Base-by-base conservation (phyloP, 805 yeast species). In the Lipomyces japonicus region DNA sequence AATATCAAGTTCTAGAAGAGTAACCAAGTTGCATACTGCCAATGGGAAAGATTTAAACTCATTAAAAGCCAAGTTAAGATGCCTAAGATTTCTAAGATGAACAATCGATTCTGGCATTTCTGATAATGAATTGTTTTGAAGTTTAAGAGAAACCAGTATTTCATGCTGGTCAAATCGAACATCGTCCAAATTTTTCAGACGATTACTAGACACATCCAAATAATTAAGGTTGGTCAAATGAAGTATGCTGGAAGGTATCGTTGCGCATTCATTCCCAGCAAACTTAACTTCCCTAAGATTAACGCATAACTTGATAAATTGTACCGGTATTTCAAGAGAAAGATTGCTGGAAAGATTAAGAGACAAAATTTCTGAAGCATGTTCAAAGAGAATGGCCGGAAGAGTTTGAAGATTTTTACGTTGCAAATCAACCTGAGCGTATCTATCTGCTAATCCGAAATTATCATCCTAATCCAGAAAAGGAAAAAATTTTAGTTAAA, bases 271-370 rank as follows among this genome's bases (percentile, higher is more conserved):
- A 55, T 81, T 75, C 0, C 86, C 80, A 71, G 51, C 46, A 31
- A 48, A 55, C 30, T 48, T 46, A 26, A 55, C 36, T 28, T 55
- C 59, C 25, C 58, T 51, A 2, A 55, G 72, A 61, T 86, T 86
- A 36, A 80, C 76, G 58, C 95, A 86, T 22, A 84, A 68, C 64
- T 88, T 95, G 61, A 90, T 81, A 64, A 90, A 90, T 63, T 89
- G 96, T 48, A 80, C 70, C 0, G 97, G 95, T 30, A 90, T 71
- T 51, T 81, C 79, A 46, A 91, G 82, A 16, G 95, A 84, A 3
- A 96, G 95, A 64, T 90, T 90, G 55, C 84, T 80, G 1, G 95
- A 84, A 6, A 88, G 87, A 66, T 90, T 91, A 53, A 90, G 72
- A 53, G 82, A 75, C 59, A 84, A 85, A 50, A 90, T 87, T 55